A percentile compares a stretch with the other conserved stretches of the same genome.
phyloP scores from a whole-genome alignment of 345 rosid species.

The Gossypium anomalum region DNA sequence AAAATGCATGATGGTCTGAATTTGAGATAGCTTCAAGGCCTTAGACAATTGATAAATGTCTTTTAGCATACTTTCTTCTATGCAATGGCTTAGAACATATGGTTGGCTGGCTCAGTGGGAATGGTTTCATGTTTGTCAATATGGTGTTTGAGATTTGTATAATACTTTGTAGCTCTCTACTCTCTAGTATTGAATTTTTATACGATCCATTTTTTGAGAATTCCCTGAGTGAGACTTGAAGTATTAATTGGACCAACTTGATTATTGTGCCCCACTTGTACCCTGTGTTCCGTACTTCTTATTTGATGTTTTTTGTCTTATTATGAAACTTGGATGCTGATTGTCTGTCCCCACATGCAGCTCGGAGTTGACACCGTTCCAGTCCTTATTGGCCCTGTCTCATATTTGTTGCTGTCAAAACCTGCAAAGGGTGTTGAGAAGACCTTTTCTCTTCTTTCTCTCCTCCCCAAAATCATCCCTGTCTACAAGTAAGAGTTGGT shows the following conservation, averaged over 20 bases:
- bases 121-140: not conserved
- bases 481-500: constrained; percentile 70
- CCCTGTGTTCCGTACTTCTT: not conserved
- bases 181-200: not conserved
- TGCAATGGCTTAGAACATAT: not conserved
- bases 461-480: constrained; percentile 78
- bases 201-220: not conserved
- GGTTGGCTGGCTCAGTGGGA: not conserved
- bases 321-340: constrained; percentile 14
- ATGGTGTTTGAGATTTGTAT: not conserved
- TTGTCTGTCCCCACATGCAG: constrained; percentile 38
- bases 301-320: not conserved
- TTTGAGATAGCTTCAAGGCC: not conserved
- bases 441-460: constrained; percentile 77
- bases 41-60: not conserved
- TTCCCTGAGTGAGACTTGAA: not conserved
- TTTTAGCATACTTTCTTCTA: not conserved
- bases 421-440: constrained; percentile 94
- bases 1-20: not conserved
- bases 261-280: not conserved
- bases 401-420: constrained; percentile 86
- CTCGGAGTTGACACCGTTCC: constrained; percentile 91
- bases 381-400: constrained; percentile 88
- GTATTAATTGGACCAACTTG: not conserved
- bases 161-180: not conserved